Evolutionary conservation across 495 filamentous ascomycete species (phyloP), one percentile per base, ranked within the genome.

Genomic region (Annulohypoxylon maeteangense): DNA sequence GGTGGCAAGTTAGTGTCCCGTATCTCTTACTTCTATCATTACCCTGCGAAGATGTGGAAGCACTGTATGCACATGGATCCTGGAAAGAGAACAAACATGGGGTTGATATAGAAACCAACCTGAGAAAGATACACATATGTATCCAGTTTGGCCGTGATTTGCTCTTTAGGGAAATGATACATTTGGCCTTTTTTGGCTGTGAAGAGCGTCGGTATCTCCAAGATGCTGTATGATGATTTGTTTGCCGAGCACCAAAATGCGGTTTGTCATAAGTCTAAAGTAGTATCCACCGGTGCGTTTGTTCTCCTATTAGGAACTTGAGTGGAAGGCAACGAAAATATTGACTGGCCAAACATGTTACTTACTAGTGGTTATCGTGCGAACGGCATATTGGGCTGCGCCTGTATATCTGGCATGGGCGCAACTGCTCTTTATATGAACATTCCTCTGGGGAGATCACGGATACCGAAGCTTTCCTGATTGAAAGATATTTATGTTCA

Each of bases 21-120:
- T 7, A 44, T 44, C 40, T 16, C 10, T 16, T 14, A 32, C n/a
- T 7, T 51, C 8, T 32, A 6, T 6, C 11, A 6, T 53, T 16
- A 16, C 27, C 32, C 11, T 16, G 18, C 12, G n/a, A 32, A 53
- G 45, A 51, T n/a, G 48, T 31, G 25, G 48, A 11, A 48, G 44
- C 18, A 25, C 6, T 51, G 11, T 31, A 53, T 32, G 27, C 27
- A 4, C 3, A 32, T 6, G 16, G 16, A 22, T 50, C 48, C 29
- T 11, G 59, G 38, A 48, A 20, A 7, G 48, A 10, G 25, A 64
- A 38, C 61, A 64, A 64, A 54, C 61, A 64, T 45, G 8, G 22
- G 11, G 1, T 63, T 25, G 40, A 16, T 7, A 44, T n/a, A 44
- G 40, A 44, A 16, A 12, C 40, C 18, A 16, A 44, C 12, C 14